These are phyloP conservation scores for Penicillium cataractarum DNA, from an alignment of 495 filamentous ascomycete genomes.

Conservation along the genomic window DNA sequence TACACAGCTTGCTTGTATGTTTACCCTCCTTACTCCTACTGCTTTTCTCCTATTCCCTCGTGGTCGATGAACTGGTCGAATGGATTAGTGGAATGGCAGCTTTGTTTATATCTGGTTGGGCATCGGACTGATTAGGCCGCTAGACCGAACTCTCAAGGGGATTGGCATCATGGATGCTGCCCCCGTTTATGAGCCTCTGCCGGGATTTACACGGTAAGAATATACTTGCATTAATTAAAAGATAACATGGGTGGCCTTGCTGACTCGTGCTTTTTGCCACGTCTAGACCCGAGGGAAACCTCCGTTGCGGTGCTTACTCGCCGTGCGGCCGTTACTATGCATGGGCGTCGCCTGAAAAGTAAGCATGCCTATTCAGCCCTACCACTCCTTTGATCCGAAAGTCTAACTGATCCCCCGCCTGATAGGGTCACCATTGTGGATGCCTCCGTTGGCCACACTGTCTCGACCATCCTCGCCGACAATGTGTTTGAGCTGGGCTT, in stretches of 20 bases:
- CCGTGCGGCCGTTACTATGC: slow-evolving; percentile 94
- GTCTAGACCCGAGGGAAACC: slow-evolving; percentile 82
- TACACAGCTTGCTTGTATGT: slow-evolving; percentile 86
- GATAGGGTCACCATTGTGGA: slow-evolving; percentile 79
- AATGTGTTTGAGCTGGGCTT: slow-evolving; percentile 94
- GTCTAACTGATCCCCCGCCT: slow-evolving; percentile 8
- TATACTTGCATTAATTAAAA: background rate
- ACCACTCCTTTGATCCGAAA: background rate
- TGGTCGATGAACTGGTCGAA: background rate
- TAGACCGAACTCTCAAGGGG: slow-evolving; percentile 90
- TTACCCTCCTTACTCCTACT: slow-evolving; percentile 1
- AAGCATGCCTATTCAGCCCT: slow-evolving; percentile 19
- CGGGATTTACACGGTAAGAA: slow-evolving; percentile 73
- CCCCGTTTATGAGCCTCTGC: slow-evolving; percentile 81
- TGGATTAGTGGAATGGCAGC: background rate
- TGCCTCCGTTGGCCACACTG: slow-evolving; percentile 74
- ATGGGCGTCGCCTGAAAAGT: slow-evolving; percentile 87
- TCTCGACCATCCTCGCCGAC: slow-evolving; percentile 72
- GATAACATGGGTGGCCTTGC: slow-evolving; percentile 3
- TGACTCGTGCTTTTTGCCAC: slow-evolving; percentile 28
- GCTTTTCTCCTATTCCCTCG: background rate
- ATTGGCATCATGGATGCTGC: slow-evolving; percentile 91
- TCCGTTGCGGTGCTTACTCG: slow-evolving; percentile 92
- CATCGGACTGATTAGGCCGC: slow-evolving; percentile 24
- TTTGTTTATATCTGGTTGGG: slow-evolving; percentile 2